Conservation (phyloP, 1,284 basidiomycete species). For the Takashimella tepidaria region DNA sequence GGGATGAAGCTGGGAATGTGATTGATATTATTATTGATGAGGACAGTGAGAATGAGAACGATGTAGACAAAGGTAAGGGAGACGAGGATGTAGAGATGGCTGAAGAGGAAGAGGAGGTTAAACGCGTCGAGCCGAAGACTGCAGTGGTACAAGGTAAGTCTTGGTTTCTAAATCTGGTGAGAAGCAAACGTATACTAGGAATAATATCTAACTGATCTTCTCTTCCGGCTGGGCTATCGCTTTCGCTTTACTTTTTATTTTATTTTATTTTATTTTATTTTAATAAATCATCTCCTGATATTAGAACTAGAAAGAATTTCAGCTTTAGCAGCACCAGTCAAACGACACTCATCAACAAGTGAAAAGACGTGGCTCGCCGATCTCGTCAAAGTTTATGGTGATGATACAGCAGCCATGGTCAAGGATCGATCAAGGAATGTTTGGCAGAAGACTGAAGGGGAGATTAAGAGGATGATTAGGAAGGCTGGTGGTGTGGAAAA, state of each 20-base stretch:
- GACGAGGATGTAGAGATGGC: conserved; percentile 7
- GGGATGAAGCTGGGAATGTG: conserved; percentile 76
- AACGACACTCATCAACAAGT: conserved; percentile 62
- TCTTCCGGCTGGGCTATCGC: too few relatives aligned
- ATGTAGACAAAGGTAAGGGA: conserved; percentile 31
- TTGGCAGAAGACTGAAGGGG: conserved; percentile 80
- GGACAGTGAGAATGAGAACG: conserved; percentile 48
- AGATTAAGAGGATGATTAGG: conserved; percentile 56
- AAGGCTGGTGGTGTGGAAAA: conserved; percentile 31
- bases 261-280: background rate
- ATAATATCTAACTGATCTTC: too few relatives aligned
- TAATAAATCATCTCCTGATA: background rate
- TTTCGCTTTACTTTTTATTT: too few relatives aligned
- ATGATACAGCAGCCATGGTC: conserved; percentile 71
- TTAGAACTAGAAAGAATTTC: conserved; percentile 43
- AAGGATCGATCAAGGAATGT: conserved; percentile 73
- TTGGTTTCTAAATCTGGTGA: too few relatives aligned
- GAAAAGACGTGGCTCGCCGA: conserved; percentile 65
- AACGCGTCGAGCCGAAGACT: conserved; percentile 46
- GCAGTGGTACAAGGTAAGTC: conserved; percentile 47
- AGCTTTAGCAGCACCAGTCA: conserved; percentile 45
- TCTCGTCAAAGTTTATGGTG: conserved; percentile 66
- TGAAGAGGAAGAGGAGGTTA: conserved; percentile 17
- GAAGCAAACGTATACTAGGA: too few relatives aligned
- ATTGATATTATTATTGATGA: conserved; percentile 67